These are phyloP conservation scores for Articulospora tetracladia DNA, from an alignment of 495 filamentous ascomycete species.

Conservation along the genomic window DNA sequence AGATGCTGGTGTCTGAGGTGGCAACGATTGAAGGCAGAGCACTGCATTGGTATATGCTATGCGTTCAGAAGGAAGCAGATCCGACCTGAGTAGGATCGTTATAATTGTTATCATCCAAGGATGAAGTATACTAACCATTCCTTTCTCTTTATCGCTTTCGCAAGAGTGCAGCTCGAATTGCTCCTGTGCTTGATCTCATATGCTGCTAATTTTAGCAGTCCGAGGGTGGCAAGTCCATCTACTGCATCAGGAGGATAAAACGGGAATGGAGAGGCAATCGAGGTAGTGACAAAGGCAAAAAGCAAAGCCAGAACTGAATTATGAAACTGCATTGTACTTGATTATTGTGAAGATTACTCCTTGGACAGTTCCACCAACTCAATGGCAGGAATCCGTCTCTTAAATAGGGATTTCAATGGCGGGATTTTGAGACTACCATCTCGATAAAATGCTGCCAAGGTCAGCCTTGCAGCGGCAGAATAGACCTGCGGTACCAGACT, in stretches of 20 bases:
- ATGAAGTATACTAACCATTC: constrained; percentile 10
- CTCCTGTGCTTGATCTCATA: neutral
- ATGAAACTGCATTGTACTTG: neutral
- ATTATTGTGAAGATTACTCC: too few species aligned
- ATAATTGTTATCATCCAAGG: neutral
- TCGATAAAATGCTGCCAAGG: neutral
- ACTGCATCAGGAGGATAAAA: constrained; percentile 7
- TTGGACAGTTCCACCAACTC: too few species aligned
- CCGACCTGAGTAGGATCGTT: constrained; percentile 36
- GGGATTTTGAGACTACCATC: neutral
- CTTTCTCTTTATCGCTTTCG: constrained; percentile 2
- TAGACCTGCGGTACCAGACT: neutral
- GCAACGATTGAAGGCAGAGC: constrained; percentile 53
- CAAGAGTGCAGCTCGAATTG: constrained; percentile 5
- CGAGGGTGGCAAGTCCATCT: neutral
- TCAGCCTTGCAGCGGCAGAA: neutral
- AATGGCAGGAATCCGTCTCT: neutral
- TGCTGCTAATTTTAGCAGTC: neutral
- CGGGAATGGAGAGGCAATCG: neutral
- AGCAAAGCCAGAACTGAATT: neutral
- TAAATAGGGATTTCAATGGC: neutral
- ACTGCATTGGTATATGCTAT: constrained; percentile 60
- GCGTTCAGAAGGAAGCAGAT: constrained; percentile 42
- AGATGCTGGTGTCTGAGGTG: constrained; percentile 35
- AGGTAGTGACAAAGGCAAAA: neutral